A percentile compares a stretch with the other conserved stretches of the same genome.
Evolutionary conservation across 1,284 basidiomycete genomes (phyloP).

Genomic region (Tremellales sp.): DNA sequence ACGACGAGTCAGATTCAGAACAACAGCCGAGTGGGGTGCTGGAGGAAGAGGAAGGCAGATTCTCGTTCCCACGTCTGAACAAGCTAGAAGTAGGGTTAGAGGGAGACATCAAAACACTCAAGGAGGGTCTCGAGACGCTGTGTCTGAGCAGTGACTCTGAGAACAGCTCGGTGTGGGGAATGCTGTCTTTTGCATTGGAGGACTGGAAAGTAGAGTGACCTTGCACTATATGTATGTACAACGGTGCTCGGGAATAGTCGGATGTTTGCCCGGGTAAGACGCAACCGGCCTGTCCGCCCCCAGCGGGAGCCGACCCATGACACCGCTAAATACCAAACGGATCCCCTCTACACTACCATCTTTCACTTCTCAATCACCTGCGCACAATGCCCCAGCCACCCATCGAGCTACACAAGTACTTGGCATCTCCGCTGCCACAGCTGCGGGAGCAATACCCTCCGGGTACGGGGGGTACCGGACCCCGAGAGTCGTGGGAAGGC

Average conservation of each 20-base stretch:
- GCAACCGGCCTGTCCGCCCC: no score
- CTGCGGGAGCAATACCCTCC: conserved; percentile 45
- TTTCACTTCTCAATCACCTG: neutral
- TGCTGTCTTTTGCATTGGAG: conserved; percentile 70
- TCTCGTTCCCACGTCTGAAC: no score
- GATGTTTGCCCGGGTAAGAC: no score
- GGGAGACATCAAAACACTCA: conserved; percentile 51
- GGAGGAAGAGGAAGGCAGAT: conserved; percentile 62
- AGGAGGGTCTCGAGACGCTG: conserved; percentile 47
- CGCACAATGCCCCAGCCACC: conserved; percentile 48
- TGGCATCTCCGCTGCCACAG: conserved; percentile 34
- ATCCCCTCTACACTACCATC: no score
- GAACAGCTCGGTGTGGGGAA: conserved; percentile 57
- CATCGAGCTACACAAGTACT: conserved; percentile 45
- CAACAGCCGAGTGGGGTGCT: conserved; percentile 64
- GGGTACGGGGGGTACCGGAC: conserved; percentile 47
- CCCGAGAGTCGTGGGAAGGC: conserved; percentile 41
- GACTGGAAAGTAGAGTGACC: no score
- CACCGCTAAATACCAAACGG: neutral
- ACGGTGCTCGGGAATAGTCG: no score
- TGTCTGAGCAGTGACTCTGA: conserved; percentile 54
- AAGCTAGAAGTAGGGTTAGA: conserved; percentile 49
- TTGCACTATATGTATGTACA: no score
- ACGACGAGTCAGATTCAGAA: conserved; percentile 53
- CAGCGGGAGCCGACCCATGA: no score